Percentiles rank a stretch among this genome's conserved stretches.
These are phyloP conservation scores for Petasospora rhodanensis DNA, from an alignment of 1,139 yeast genomes.

Conservation along the genomic window DNA sequence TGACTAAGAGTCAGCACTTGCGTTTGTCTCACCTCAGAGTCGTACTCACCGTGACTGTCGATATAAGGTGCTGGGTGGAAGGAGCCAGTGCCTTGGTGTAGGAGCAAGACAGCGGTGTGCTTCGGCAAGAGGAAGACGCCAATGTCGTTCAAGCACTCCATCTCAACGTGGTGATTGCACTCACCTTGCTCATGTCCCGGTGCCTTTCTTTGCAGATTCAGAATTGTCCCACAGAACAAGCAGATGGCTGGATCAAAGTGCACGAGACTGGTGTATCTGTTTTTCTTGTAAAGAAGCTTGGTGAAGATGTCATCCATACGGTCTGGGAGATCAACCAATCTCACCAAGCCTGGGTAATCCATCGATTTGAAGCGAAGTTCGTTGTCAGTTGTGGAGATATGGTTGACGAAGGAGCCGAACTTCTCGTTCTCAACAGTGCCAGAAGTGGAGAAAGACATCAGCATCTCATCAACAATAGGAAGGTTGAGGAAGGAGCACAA, in stretches of 20 bases:
- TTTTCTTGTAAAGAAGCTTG: conserved; percentile 42
- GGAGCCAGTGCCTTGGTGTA: conserved; percentile 73
- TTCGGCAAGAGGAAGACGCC: conserved; percentile 81
- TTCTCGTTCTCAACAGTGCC: conserved; percentile 17
- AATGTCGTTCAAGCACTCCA: conserved; percentile 63
- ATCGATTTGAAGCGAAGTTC: conserved; percentile 28
- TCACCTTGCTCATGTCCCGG: conserved; percentile 53
- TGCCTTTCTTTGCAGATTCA: conserved; percentile 60
- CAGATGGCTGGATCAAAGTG: conserved; percentile 78
- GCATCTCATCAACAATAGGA: conserved; percentile 35
- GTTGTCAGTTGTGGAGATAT: conserved; percentile 20
- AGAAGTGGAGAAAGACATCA: conserved; percentile 14
- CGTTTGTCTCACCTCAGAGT: conserved; percentile 67
- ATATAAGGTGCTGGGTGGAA: conserved; percentile 81
- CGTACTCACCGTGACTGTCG: conserved; percentile 84
- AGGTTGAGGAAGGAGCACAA: conserved; percentile 51
- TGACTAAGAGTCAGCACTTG: conserved; percentile 67
- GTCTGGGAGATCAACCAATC: conserved; percentile 57
- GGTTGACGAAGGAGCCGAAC: conserved; percentile 18
- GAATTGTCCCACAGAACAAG: conserved; percentile 69
- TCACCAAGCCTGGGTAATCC: conserved; percentile 59
- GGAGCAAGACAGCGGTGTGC: conserved; percentile 61
- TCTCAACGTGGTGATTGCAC: conserved; percentile 59
- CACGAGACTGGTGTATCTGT: conserved; percentile 26
- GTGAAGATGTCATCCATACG: conserved; percentile 69